phyloP scores from a whole-genome alignment of 139 green algal genomes.

The Micractinium sp. region DNA sequence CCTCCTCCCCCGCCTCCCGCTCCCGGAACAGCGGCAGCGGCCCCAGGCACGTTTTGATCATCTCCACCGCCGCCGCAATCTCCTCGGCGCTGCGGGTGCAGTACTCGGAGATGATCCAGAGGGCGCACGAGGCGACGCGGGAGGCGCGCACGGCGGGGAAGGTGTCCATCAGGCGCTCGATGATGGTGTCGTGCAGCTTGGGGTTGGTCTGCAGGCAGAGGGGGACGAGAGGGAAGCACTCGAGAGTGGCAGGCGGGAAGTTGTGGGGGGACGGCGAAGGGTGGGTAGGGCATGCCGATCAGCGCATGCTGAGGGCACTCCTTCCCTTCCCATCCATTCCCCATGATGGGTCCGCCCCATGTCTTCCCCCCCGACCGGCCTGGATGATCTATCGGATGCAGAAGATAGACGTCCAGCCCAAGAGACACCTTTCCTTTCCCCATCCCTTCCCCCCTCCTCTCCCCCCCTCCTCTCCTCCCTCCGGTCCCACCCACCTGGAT shows the following conservation, averaged over 20 bases:
- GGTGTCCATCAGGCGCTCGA: slow-evolving; percentile 89
- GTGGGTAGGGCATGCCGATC: neutral
- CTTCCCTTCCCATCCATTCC: no score
- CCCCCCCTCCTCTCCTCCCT: neutral
- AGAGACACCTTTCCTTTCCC: neutral
- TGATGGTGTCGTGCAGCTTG: slow-evolving; percentile 81
- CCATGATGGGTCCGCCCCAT: no score
- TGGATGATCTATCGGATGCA: no score
- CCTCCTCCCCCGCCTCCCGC: slow-evolving; percentile 42
- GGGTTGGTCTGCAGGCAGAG: slow-evolving; percentile 81
- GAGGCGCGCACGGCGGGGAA: slow-evolving; percentile 86
- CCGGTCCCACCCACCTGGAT: slow-evolving; percentile 48
- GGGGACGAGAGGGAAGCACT: neutral
- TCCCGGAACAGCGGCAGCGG: slow-evolving; percentile 73
- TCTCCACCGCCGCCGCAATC: slow-evolving; percentile 78
- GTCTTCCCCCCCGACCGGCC: no score
- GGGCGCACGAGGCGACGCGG: slow-evolving; percentile 83
- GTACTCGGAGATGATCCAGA: slow-evolving; percentile 98
- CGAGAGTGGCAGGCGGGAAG: neutral
- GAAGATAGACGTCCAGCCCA: neutral
- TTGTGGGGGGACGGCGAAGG: neutral
- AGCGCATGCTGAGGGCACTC: neutral
- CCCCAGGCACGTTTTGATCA: slow-evolving; percentile 81
- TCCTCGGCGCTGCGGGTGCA: slow-evolving; percentile 62
- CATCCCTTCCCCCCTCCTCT: no score